These are phyloP conservation scores for Monotropa hypopitys DNA, from an alignment of 179 eudicot genomes.

Conservation along the genomic window DNA sequence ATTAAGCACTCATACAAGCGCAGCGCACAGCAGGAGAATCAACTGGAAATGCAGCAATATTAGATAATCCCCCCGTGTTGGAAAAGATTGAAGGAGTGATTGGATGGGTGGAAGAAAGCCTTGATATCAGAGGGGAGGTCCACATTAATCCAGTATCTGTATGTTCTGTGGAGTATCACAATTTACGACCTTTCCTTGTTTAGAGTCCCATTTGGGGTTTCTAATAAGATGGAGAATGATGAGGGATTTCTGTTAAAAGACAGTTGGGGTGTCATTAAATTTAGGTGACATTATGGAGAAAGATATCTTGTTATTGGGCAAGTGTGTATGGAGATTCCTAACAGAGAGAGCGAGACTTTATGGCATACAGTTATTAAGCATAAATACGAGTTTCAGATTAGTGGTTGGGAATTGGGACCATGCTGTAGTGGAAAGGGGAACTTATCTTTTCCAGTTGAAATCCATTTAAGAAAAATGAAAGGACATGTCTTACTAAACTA, in stretches of 20 bases:
- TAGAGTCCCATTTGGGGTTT: background rate
- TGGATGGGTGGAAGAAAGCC: no score
- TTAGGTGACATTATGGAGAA: background rate
- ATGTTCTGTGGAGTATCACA: no score
- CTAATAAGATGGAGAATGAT: background rate
- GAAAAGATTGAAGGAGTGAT: no score
- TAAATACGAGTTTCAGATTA: background rate
- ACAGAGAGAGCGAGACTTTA: background rate
- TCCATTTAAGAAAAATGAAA: background rate
- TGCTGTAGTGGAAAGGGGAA: no score
- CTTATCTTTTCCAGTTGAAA: no score
- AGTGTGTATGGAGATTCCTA: background rate
- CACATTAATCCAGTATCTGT: no score
- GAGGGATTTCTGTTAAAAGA: background rate
- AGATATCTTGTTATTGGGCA: background rate
- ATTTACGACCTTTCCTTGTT: background rate
- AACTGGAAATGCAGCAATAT: no score
- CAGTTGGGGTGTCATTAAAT: background rate
- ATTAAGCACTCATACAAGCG: no score
- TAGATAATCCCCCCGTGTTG: no score
- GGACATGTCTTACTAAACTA: background rate
- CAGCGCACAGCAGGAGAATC: no score
- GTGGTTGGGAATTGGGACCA: no score
- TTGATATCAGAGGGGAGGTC: no score
- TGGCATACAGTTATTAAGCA: background rate